These are phyloP conservation scores for Rhizophora apiculata DNA, from an alignment of 345 rosid species.

Conservation along the genomic window DNA sequence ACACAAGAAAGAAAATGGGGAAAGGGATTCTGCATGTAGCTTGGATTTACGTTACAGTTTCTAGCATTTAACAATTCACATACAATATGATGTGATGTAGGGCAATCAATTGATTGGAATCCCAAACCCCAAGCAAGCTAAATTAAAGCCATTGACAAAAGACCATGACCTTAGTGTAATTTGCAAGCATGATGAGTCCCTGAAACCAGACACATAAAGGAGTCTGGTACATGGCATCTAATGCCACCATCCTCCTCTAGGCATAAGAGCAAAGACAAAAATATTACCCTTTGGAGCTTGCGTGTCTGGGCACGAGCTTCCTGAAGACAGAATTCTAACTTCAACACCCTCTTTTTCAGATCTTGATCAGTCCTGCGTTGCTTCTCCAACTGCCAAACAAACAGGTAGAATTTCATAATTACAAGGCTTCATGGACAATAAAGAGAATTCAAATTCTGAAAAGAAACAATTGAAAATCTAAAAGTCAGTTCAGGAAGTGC, in stretches of 20 bases:
- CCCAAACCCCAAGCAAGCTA: not conserved
- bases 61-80: not conserved
- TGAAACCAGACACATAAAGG: not conserved
- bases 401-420: constrained; percentile 15
- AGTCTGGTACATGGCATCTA: not conserved
- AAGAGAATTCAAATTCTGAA: not conserved
- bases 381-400: constrained; percentile 65
- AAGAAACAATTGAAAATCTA: not conserved
- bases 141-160: constrained; percentile 1
- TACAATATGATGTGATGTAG: not conserved
- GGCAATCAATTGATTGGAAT: constrained; percentile 3
- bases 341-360: constrained; percentile 80
- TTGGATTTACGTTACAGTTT: too few species aligned
- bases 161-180: not conserved
- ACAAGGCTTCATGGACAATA: not conserved
- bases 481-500: not conserved
- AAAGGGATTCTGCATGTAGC: too few species aligned
- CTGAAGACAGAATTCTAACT: constrained; percentile 88
- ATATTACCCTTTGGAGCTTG: constrained; percentile 71
- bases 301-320: constrained; percentile 82
- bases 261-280: not conserved
- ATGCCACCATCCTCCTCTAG: not conserved
- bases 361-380: constrained; percentile 81
- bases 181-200: not conserved
- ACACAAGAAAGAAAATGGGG: too few species aligned